Evolutionary conservation across 768 basidiomycete genomes (phyloP).

Genomic region (Lactarius vividus): DNA sequence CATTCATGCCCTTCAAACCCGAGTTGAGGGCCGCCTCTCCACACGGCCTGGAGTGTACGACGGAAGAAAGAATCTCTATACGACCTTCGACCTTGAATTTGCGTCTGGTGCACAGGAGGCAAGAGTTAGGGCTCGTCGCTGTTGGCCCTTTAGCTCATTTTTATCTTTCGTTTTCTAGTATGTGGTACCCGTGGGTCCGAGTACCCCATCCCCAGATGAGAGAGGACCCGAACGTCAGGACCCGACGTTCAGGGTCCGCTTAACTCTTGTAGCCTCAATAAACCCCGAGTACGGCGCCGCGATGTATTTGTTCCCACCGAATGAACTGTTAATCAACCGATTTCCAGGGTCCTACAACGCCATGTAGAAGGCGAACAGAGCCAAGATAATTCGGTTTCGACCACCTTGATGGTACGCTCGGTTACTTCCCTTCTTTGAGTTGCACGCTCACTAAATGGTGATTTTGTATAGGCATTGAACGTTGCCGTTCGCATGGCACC

Average conservation of each 20-base stretch:
- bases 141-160: neutral
- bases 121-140: conserved; percentile 24
- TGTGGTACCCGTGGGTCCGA: conserved; percentile 46
- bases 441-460: neutral
- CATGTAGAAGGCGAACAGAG: conserved; percentile 65
- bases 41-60: conserved; percentile 76
- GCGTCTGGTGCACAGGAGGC: conserved; percentile 49
- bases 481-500: conserved; percentile 76
- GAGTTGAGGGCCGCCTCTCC: conserved; percentile 57
- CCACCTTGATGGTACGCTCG: conserved; percentile 56
- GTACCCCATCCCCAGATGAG: neutral
- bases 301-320: conserved; percentile 29
- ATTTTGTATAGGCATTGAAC: conserved; percentile 56
- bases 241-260: conserved; percentile 51
- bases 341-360: conserved; percentile 54
- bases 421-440: neutral
- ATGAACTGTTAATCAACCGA: neutral
- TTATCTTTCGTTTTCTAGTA: conserved; percentile 44
- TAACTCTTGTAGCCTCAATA: conserved; percentile 73
- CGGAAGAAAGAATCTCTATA: conserved; percentile 74
- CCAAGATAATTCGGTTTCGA: conserved; percentile 65
- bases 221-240: conserved; percentile 46
- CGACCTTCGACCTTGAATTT: conserved; percentile 59
- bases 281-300: conserved; percentile 65
- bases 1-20: conserved; percentile 58